Evolutionary conservation across 164 flowering plant genomes (phyloP).

Genomic region (Akebia trifoliata): DNA sequence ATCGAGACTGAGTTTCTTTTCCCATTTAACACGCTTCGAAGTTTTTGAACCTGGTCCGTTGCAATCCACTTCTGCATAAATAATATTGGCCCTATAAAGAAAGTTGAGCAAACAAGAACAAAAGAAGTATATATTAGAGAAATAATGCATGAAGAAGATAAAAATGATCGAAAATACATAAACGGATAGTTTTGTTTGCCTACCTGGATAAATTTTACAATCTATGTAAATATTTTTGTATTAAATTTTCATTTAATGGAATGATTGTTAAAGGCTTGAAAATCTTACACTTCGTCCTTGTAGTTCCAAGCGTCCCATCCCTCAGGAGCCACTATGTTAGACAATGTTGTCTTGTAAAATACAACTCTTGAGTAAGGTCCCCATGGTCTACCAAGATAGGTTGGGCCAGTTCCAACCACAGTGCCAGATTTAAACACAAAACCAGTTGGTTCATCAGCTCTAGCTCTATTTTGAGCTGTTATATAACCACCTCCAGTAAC

Average conservation of each 20-base stretch:
- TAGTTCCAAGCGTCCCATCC: conserved; percentile 28
- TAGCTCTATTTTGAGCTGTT: conserved; percentile 28
- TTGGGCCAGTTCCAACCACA: conserved; percentile 20
- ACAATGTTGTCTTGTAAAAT: conserved; percentile 19
- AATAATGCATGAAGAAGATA: no score
- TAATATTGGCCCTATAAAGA: conserved; percentile 13
- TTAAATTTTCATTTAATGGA: no score
- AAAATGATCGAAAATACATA: no score
- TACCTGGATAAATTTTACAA: no score
- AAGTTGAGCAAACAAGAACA: no score
- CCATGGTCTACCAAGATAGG: conserved; percentile 33
- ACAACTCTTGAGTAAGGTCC: conserved; percentile 27
- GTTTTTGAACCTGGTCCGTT: conserved; percentile 19
- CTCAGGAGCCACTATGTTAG: conserved; percentile 16
- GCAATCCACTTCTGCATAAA: conserved; percentile 22
- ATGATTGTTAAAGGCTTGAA: neutral
- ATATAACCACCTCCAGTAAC: conserved; percentile 17
- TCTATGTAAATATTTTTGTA: no score
- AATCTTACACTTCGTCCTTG: conserved; percentile 4
- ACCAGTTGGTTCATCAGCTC: conserved; percentile 15
- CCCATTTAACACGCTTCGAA: conserved; percentile 25
- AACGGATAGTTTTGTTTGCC: no score
- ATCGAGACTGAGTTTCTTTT: neutral
- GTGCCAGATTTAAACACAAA: conserved; percentile 27
- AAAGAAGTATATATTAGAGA: no score